Evolutionary conservation across 805 yeast species (phyloP).

Genomic region (Candida hispaniensis): DNA sequence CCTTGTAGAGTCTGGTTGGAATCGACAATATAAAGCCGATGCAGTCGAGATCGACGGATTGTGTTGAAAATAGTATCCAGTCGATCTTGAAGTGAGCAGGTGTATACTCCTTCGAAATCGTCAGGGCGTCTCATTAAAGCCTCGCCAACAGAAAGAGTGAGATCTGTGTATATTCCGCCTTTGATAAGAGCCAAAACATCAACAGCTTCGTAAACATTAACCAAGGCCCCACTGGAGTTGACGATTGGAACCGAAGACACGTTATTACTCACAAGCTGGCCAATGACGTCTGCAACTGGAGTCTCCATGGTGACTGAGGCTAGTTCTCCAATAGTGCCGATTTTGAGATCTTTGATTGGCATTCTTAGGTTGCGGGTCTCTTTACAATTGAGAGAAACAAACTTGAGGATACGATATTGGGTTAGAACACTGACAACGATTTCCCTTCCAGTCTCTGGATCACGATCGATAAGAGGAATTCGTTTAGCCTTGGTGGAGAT

Average conservation of each 20-base stretch:
- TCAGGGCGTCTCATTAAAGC: conserved; percentile 88
- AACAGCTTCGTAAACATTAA: conserved; percentile 91
- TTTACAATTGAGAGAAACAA: conserved; percentile 90
- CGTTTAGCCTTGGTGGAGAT: conserved; percentile 79
- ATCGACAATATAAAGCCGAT: conserved; percentile 86
- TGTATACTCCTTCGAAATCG: conserved; percentile 95
- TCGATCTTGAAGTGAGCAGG: conserved; percentile 81
- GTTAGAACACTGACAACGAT: conserved; percentile 92
- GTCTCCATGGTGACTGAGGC: conserved; percentile 80
- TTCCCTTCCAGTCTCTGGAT: conserved; percentile 84
- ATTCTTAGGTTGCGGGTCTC: conserved; percentile 76
- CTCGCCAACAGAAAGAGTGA: conserved; percentile 87
- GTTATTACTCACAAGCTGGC: conserved; percentile 61
- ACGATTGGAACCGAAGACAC: conserved; percentile 90
- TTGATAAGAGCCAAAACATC: conserved; percentile 87
- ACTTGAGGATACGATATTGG: conserved; percentile 89
- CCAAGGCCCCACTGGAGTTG: conserved; percentile 56
- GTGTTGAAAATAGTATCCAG: conserved; percentile 86
- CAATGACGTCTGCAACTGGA: conserved; percentile 89
- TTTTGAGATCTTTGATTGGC: conserved; percentile 55
- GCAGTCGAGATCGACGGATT: conserved; percentile 80
- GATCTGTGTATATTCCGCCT: conserved; percentile 87
- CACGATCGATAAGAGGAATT: conserved; percentile 88
- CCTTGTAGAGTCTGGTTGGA: conserved; percentile 67
- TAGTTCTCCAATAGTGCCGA: conserved; percentile 42